Evolutionary conservation across 2,329 filamentous ascomycete genomes (phyloP).

Genomic region (Lasiodiplodia gonubiensis): DNA sequence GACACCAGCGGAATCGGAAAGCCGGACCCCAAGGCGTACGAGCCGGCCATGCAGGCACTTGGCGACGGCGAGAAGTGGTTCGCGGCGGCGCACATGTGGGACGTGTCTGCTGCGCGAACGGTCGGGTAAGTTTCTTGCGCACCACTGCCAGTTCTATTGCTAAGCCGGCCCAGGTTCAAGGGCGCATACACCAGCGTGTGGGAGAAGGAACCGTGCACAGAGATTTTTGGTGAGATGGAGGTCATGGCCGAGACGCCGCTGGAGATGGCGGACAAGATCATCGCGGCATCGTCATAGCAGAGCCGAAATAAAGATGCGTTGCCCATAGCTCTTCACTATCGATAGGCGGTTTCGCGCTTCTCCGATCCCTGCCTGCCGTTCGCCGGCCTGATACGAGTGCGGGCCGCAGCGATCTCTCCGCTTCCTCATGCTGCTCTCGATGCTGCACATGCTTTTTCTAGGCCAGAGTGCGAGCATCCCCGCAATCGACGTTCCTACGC

Average conservation of each 20-base stretch:
- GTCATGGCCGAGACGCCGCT: constrained; percentile 55
- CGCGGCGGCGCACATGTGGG: constrained; percentile 66
- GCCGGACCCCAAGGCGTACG: constrained; percentile 57
- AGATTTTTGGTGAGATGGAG: constrained; percentile 61
- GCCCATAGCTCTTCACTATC: constrained; percentile 24
- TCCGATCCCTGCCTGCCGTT: constrained; percentile 24
- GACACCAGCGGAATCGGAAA: constrained; percentile 57
- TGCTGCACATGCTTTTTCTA: neutral
- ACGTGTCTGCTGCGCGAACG: constrained; percentile 59
- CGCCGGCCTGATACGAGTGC: constrained; percentile 25
- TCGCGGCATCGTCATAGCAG: constrained; percentile 31
- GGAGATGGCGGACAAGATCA: constrained; percentile 54
- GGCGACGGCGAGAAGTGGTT: constrained; percentile 57
- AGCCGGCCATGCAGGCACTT: constrained; percentile 51
- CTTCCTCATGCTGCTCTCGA: neutral
- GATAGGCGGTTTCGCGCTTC: constrained; percentile 22
- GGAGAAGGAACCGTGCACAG: constrained; percentile 58
- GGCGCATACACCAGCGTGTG: constrained; percentile 61
- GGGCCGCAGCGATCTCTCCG: constrained; percentile 23
- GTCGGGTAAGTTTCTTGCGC: constrained; percentile 45
- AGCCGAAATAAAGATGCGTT: constrained; percentile 15
- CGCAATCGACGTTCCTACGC: neutral
- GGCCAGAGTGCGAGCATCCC: neutral
- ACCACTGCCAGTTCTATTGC: constrained; percentile 34
- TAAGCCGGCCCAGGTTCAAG: constrained; percentile 42